Evolutionary conservation across 441 rosid genomes (phyloP).

Genomic region (Dalechampia spathulata): DNA sequence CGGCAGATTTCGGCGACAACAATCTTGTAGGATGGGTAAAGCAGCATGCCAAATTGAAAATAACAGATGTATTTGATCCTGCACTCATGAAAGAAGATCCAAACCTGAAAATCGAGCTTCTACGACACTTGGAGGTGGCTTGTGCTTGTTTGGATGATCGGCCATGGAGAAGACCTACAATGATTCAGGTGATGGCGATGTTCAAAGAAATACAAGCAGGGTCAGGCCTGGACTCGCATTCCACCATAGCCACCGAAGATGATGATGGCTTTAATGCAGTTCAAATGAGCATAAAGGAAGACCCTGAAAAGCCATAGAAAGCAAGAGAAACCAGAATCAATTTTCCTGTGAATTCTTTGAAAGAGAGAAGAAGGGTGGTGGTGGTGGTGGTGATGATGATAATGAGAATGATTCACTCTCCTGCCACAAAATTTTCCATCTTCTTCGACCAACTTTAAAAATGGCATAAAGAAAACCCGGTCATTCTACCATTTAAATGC

Average conservation of each 20-base stretch:
- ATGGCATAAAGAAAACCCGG: conserved; percentile 8
- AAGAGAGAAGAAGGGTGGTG: conserved; percentile 6
- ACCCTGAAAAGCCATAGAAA: conserved; percentile 44
- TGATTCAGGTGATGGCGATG: conserved; percentile 73
- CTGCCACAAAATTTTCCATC: conserved; percentile 40
- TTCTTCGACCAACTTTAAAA: conserved; percentile 17
- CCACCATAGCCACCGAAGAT: conserved; percentile 54
- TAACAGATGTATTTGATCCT: conserved; percentile 71
- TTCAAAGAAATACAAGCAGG: conserved; percentile 82
- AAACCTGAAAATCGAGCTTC: conserved; percentile 55
- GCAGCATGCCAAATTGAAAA: conserved; percentile 69
- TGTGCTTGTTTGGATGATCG: conserved; percentile 79
- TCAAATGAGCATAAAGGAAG: conserved; percentile 77
- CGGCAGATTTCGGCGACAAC: conserved; percentile 96
- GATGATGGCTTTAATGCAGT: conserved; percentile 53
- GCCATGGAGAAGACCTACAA: conserved; percentile 57
- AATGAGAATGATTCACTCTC: neutral
- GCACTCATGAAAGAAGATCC: conserved; percentile 69
- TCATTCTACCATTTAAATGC: conserved; percentile 38
- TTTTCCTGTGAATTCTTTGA: conserved; percentile 32
- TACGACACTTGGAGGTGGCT: conserved; percentile 67
- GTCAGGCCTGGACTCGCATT: conserved; percentile 65
- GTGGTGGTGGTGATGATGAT: conserved; percentile 10
- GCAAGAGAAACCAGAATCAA: neutral
- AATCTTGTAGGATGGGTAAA: conserved; percentile 98